These are phyloP conservation scores for Echinosophora koreensis DNA, from an alignment of 306 rosid genomes.

Conservation along the genomic window DNA sequence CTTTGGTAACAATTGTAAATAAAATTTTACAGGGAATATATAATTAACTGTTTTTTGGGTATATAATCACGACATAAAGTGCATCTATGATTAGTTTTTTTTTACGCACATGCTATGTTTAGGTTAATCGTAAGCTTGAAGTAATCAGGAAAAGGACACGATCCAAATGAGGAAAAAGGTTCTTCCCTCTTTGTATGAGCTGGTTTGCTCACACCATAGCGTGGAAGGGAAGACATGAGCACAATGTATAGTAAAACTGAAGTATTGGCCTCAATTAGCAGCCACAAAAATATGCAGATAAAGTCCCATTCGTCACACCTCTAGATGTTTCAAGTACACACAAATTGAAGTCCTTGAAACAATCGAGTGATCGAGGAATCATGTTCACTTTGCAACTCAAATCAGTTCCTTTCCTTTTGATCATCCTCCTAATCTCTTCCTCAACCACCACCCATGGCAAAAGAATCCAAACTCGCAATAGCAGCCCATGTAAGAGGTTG, in stretches of 20 bases:
- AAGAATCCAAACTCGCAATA: neutral
- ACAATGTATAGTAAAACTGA: neutral
- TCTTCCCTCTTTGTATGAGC: neutral
- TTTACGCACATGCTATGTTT: constrained; percentile 5
- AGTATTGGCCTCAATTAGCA: neutral
- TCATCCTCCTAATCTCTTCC: neutral
- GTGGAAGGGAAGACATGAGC: constrained; percentile 10
- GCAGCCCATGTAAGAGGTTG: constrained; percentile 61
- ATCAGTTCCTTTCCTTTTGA: neutral
- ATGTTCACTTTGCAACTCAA: neutral
- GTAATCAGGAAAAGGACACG: neutral
- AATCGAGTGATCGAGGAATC: neutral
- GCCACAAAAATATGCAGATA: neutral
- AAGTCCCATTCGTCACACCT: neutral
- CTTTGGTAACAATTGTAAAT: neutral
- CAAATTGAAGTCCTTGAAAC: neutral
- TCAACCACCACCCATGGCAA: neutral
- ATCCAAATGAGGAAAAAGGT: neutral
- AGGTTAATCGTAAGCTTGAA: constrained; percentile 1
- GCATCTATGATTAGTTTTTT: too few relatives aligned
- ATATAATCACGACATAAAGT: neutral
- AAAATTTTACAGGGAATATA: neutral
- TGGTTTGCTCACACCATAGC: constrained; percentile 4
- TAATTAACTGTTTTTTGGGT: neutral
- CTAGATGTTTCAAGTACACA: neutral